These are phyloP conservation scores for Fusarium pilosicola DNA, from an alignment of 2,329 filamentous ascomycete species.

Conservation along the genomic window DNA sequence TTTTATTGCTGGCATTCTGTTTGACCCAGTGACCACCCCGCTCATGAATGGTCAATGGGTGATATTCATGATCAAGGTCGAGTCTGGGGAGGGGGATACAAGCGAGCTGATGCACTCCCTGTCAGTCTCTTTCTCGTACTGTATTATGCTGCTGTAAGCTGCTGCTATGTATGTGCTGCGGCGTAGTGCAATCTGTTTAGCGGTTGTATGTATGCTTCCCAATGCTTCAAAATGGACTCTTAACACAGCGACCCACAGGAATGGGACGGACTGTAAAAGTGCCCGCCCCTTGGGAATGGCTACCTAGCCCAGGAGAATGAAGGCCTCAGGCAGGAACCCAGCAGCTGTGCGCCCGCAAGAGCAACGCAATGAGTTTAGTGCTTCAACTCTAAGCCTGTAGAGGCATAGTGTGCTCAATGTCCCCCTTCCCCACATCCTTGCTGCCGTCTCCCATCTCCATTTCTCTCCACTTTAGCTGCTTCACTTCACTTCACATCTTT, in stretches of 20 bases:
- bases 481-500: conserved; percentile 13
- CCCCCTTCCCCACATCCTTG: conserved; percentile 16
- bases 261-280: conserved; percentile 23
- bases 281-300: conserved; percentile 6
- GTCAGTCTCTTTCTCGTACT: not conserved
- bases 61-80: conserved; percentile 1
- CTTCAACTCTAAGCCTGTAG: not conserved
- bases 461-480: conserved; percentile 21
- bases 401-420: conserved; percentile 1
- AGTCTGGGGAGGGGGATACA: conserved; percentile 18
- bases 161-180: conserved; percentile 9
- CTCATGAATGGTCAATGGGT: conserved; percentile 33
- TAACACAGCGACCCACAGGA: conserved; percentile 15
- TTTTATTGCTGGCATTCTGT: conserved; percentile 32
- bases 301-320: not conserved
- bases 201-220: conserved; percentile 2
- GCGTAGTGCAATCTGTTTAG: conserved; percentile 19
- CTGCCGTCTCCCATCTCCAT: conserved; percentile 27
- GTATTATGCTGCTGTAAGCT: conserved; percentile 11
- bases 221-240: conserved; percentile 5
- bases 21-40: conserved; percentile 31
- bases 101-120: conserved; percentile 12
- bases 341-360: conserved; percentile 27
- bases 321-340: conserved; percentile 32
- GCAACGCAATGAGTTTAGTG: conserved; percentile 24